Percentiles rank a stretch among this genome's conserved stretches.
Conservation (phyloP, 345 rosid genomes). For the Salix arbutifolia region DNA sequence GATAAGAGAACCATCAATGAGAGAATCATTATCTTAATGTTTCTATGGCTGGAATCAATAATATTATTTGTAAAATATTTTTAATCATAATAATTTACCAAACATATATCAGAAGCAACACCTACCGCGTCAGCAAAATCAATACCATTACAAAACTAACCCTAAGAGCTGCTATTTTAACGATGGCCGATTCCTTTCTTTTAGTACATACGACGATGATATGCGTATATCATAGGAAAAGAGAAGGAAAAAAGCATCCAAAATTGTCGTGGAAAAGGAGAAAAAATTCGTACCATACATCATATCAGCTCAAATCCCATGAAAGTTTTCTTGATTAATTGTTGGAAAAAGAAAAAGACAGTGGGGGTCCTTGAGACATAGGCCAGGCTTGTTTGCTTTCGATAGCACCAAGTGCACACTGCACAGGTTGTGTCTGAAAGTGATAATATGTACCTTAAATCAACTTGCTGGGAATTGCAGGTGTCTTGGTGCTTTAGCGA, state of each 20-base stretch:
- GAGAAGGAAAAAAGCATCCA: background rate
- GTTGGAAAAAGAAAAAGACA: background rate
- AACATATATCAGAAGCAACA: no score
- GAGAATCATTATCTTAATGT: no score
- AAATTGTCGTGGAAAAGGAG: background rate
- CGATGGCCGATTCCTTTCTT: background rate
- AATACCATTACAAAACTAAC: no score
- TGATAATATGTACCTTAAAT: background rate
- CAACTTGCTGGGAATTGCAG: background rate
- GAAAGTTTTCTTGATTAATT: constrained; percentile 2
- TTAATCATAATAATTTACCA: no score
- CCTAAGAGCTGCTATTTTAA: background rate
- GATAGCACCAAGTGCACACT: background rate
- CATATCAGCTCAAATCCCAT: constrained; percentile 22
- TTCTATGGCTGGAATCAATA: no score
- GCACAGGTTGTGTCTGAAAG: constrained; percentile 7
- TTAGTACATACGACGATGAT: background rate
- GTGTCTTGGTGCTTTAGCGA: background rate
- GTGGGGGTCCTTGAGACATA: background rate
- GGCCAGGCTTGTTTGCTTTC: background rate
- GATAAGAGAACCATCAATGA: no score
- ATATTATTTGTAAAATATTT: no score
- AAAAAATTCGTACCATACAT: background rate
- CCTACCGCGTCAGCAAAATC: no score
- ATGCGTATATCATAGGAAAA: background rate